These are phyloP conservation scores for Escovopsis sp. DNA, from an alignment of 2,329 filamentous ascomycete genomes.

Conservation along the genomic window DNA sequence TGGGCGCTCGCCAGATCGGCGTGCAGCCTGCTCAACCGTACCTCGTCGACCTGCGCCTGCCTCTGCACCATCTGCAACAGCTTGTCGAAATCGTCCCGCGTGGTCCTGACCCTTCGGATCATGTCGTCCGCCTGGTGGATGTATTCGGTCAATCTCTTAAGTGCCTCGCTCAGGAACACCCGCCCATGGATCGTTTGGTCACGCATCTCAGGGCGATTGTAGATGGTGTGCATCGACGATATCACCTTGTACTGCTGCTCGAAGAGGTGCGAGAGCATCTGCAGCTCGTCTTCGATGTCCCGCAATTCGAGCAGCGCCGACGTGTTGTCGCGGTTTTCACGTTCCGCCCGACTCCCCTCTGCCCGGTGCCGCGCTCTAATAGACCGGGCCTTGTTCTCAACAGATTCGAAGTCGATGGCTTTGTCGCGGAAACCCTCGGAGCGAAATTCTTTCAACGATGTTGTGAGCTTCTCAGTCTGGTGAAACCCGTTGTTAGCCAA, in stretches of 20 bases:
- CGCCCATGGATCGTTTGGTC: slow-evolving; percentile 30
- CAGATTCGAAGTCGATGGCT: slow-evolving; percentile 23
- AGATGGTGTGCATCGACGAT: slow-evolving; percentile 30
- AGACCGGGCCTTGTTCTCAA: slow-evolving; percentile 25
- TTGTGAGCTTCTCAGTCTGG: slow-evolving; percentile 47
- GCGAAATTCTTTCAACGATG: slow-evolving; percentile 46
- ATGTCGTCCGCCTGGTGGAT: slow-evolving; percentile 39
- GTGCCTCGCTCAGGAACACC: slow-evolving; percentile 36
- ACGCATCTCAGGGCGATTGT: slow-evolving; percentile 25
- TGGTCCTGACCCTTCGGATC: slow-evolving; percentile 40
- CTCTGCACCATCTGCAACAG: slow-evolving; percentile 53
- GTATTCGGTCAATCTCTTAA: slow-evolving; percentile 40
- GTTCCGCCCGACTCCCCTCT: slow-evolving; percentile 32
- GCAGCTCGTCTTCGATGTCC: slow-evolving; percentile 50
- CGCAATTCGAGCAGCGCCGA: slow-evolving; percentile 47
- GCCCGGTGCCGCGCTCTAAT: slow-evolving; percentile 25
- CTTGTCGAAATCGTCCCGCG: slow-evolving; percentile 49
- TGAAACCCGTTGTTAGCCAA: neutral
- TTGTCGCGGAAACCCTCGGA: slow-evolving; percentile 38
- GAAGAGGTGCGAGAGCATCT: slow-evolving; percentile 40
- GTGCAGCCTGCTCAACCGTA: slow-evolving; percentile 45
- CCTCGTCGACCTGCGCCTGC: slow-evolving; percentile 51
- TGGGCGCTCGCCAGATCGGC: slow-evolving; percentile 48
- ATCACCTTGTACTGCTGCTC: slow-evolving; percentile 40
- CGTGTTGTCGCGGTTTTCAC: slow-evolving; percentile 47